Base-by-base conservation (phyloP, 495 filamentous ascomycete genomes). In the Penicillium chermesinum region DNA sequence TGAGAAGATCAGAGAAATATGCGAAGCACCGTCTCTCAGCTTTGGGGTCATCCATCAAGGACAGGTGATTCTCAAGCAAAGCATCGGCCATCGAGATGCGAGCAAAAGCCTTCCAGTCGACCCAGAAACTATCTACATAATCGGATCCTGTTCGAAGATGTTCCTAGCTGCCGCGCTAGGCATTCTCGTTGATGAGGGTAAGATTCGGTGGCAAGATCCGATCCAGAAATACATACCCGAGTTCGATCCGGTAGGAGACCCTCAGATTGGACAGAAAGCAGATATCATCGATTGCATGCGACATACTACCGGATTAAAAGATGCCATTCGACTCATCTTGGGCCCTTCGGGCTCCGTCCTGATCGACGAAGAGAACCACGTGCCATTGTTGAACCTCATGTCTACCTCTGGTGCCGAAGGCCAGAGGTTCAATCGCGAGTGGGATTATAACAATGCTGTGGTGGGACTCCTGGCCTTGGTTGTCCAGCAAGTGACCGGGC, bases 371-470 rank as follows among this genome's bases (percentile, higher is more conserved):
- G 51, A 60, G 7, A 47, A 53, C 15, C 33, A 54, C 54, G 14
- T 52, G 63, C 56, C 50, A 59, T 30, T 70, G 55, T 7, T 52
- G 57, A 56, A 71, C 54, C 0, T 50, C 41, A 38, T 64, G 62
- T 45, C 66, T 55, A 46, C 62, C 55, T 13, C 56, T 44, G 8
- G 53, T 6, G 13, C 33, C 1, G 18, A 50, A 13, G 52, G 57
- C 15, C 52, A 53, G 22, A 34, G 52, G 35, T 48, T 78, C 47
- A 50, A 63, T 65, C 13, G 38, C 6, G 38, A 49, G 8, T 61
- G 54, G 52, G 13, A 2, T 19, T 79, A 78, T 48, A 79, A 70
- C 58, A 79, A 82, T 44, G 44, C 61, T 41, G 66, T 69, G 52
- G 77, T 61, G 43, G 66, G 65, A 15, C 57, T 71, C 15, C 63